Evolutionary conservation across 805 yeast species (phyloP).

Genomic region (Wickerhamomyces chaumierensis): DNA sequence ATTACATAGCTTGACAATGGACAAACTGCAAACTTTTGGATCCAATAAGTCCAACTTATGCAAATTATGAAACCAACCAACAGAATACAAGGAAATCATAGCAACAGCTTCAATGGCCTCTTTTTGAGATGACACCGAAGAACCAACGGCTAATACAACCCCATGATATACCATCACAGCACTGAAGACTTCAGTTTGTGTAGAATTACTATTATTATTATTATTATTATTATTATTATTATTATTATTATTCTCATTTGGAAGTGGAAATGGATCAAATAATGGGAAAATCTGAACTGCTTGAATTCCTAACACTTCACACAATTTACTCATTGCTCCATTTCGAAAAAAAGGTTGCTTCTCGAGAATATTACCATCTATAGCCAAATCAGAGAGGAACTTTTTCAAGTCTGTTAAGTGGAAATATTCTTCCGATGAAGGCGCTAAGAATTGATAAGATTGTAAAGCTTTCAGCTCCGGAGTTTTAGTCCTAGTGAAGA

Average conservation of each 20-base stretch:
- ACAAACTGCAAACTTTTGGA: not conserved
- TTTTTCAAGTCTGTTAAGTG: not conserved
- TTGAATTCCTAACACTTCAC: not conserved
- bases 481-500: no score
- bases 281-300: not conserved
- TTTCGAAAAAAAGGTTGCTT: no score
- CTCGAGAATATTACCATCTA: not conserved
- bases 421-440: not conserved
- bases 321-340: not conserved
- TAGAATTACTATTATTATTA: no score
- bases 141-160: not conserved
- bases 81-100: not conserved
- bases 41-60: not conserved
- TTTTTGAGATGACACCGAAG: not conserved
- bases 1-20: not conserved
- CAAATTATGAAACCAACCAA: not conserved
- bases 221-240: no score
- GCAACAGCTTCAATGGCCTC: not conserved
- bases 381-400: not conserved
- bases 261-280: not conserved
- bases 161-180: not conserved
- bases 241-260: no score
- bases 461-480: not conserved
- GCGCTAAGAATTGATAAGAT: not conserved
- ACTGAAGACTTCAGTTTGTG: not conserved